These are phyloP conservation scores for Hyphopichia homilentoma DNA, from an alignment of 805 yeast species.

Conservation along the genomic window DNA sequence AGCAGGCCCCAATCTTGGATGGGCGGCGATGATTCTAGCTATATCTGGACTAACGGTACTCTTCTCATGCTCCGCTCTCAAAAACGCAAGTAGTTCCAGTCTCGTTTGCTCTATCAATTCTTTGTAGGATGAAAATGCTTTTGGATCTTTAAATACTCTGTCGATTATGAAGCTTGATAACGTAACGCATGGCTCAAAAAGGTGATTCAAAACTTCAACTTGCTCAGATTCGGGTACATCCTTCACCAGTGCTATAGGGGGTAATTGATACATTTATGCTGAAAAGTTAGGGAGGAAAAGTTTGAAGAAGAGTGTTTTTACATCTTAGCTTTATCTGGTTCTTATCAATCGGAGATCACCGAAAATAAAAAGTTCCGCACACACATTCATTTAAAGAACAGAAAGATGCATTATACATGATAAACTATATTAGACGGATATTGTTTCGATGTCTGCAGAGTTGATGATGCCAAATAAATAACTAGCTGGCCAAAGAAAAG, in stretches of 20 bases:
- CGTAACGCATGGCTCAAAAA: slow-evolving; percentile 65
- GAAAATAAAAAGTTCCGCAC: no score
- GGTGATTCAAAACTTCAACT: slow-evolving; percentile 43
- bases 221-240: slow-evolving; percentile 21
- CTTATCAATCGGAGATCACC: no score
- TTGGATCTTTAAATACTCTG: slow-evolving; percentile 15
- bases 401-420: no score
- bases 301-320: background rate
- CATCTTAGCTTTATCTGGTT: no score
- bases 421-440: no score
- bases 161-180: slow-evolving; percentile 31
- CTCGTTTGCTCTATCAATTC: slow-evolving; percentile 47
- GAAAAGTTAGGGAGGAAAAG: background rate
- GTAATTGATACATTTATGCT: slow-evolving; percentile 21
- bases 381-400: no score
- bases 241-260: slow-evolving; percentile 21
- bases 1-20: slow-evolving; percentile 81
- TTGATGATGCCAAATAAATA: no score
- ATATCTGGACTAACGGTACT: slow-evolving; percentile 23
- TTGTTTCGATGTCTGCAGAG: no score
- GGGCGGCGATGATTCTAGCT: slow-evolving; percentile 74
- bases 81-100: slow-evolving; percentile 27
- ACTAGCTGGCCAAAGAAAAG: no score
- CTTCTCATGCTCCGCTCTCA: slow-evolving; percentile 16
- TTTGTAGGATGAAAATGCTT: slow-evolving; percentile 16